Conservation (phyloP, 2,329 filamentous ascomycete genomes). For the Neofusicoccum kwambonambiense region DNA sequence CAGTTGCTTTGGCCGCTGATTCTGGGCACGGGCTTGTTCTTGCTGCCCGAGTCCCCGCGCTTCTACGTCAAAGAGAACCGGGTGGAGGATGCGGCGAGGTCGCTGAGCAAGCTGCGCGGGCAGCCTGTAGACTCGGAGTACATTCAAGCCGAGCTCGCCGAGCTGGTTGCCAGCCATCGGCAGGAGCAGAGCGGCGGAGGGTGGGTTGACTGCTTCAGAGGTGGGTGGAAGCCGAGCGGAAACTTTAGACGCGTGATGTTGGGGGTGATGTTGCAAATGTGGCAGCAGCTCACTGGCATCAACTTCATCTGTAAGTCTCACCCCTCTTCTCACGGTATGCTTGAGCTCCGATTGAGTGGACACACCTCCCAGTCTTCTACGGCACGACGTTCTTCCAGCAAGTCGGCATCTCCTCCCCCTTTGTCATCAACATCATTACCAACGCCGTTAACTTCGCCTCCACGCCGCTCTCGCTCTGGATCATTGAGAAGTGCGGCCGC, state of each 20-base stretch:
- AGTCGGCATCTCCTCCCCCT: slow-evolving; percentile 71
- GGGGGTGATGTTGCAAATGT: slow-evolving; percentile 50
- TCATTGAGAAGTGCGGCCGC: slow-evolving; percentile 78
- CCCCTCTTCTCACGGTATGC: background rate
- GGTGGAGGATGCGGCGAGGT: slow-evolving; percentile 61
- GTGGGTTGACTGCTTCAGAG: slow-evolving; percentile 66
- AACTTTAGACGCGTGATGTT: slow-evolving; percentile 49
- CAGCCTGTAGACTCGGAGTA: slow-evolving; percentile 70
- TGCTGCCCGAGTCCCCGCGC: slow-evolving; percentile 82
- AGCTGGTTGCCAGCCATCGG: slow-evolving; percentile 79
- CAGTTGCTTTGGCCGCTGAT: slow-evolving; percentile 81
- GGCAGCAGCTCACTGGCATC: slow-evolving; percentile 70
- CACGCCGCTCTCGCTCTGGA: slow-evolving; percentile 84
- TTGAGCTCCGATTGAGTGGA: too few relatives aligned
- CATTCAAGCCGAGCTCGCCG: slow-evolving; percentile 74
- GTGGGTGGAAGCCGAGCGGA: slow-evolving; percentile 40
- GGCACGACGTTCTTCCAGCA: slow-evolving; percentile 74
- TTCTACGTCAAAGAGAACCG: slow-evolving; percentile 72
- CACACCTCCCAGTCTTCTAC: slow-evolving; percentile 36
- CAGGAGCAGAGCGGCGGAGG: slow-evolving; percentile 38
- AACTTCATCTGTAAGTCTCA: slow-evolving; percentile 68
- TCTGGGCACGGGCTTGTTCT: slow-evolving; percentile 67
- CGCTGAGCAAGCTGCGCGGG: slow-evolving; percentile 69
- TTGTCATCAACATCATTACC: slow-evolving; percentile 81
- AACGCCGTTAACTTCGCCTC: slow-evolving; percentile 84